phyloP scores from a whole-genome alignment of 106 monocot species.

The Amphibolis antarctica region DNA sequence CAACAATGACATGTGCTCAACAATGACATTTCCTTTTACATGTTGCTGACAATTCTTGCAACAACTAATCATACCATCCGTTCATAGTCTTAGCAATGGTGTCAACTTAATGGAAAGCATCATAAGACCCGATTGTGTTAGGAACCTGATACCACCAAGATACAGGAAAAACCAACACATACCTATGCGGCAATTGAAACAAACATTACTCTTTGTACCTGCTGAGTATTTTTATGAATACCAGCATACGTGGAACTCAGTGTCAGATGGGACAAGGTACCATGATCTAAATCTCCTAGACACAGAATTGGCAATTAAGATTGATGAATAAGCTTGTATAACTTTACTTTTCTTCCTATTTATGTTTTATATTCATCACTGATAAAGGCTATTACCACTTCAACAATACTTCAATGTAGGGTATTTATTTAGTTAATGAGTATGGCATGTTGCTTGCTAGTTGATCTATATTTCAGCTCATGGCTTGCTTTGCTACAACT shows the following conservation, averaged over 20 bases:
- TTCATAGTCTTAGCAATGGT: slow-evolving; percentile 29
- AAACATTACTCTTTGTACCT: slow-evolving; percentile 44
- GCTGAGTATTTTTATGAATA: slow-evolving; percentile 69
- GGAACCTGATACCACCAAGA: slow-evolving; percentile 36
- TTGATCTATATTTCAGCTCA: no score
- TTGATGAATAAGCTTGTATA: no score
- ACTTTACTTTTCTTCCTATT: no score
- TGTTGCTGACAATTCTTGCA: slow-evolving; percentile 38
- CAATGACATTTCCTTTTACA: no score
- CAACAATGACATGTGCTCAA: no score
- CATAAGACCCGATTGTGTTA: slow-evolving; percentile 53
- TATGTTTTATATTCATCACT: no score
- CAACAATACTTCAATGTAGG: no score
- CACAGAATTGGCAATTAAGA: slow-evolving; percentile 35
- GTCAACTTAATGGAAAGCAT: slow-evolving; percentile 31
- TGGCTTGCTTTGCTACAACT: no score
- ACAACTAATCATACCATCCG: slow-evolving; percentile 43
- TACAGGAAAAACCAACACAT: slow-evolving; percentile 36
- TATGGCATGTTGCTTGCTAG: no score
- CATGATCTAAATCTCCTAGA: slow-evolving; percentile 63
- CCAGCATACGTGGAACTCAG: slow-evolving; percentile 52
- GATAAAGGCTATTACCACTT: no score
- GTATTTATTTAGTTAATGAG: no score
- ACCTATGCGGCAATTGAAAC: slow-evolving; percentile 33
- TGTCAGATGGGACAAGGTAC: slow-evolving; percentile 34